Base-by-base conservation (phyloP, 2,329 filamentous ascomycete species). In the Colletotrichum sansevieriae region DNA sequence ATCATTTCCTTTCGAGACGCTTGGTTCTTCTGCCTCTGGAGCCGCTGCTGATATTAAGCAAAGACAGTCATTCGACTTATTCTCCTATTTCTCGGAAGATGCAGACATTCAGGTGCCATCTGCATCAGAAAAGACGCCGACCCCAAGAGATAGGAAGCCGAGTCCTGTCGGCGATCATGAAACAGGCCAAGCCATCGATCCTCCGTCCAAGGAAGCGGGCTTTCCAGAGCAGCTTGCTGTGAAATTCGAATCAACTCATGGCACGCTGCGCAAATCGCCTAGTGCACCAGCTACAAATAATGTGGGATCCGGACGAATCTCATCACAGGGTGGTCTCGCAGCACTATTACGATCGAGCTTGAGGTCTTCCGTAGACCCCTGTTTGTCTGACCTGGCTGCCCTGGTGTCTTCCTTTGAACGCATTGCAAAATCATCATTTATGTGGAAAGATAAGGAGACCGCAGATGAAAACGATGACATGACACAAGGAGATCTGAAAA, bases 321-420 rank as follows among this genome's bases (percentile, higher is more conserved):
- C 63, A 4, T 63, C 70, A 3, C 63, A 70, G 12, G 22, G 54
- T 15, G 41, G 62, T 3, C 59, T 67, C 8, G 43, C 62, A 13
- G 52, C 62, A 33, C 29, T 67, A 18, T 51, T 71, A 10, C 67
- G 59, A 20, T 54, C 58, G 12, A 71, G 67, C 35, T 43, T 70
- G 12, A 49, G 63, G 6, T 15, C 55, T 15, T 70, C 67, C 6
- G 43, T 76, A 6, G 74, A 75, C 29, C 75, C 74, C 25, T 66
- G 70, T 0, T 55, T 76, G 20, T 71, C 74, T 6, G 76, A 79
- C 18, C 72, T 75, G 61, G 73, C 74, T n/a, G 75, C 76, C 20
- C 54, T 76, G 9, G 71, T 76, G n/a, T 73, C 74, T 10, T 75
- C 74, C 2, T 74, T 77, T 51, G 74, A 78, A 25, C 73, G 68